phyloP scores from a whole-genome alignment of 1,284 basidiomycete species.

The Cryptococcus floricola region DNA sequence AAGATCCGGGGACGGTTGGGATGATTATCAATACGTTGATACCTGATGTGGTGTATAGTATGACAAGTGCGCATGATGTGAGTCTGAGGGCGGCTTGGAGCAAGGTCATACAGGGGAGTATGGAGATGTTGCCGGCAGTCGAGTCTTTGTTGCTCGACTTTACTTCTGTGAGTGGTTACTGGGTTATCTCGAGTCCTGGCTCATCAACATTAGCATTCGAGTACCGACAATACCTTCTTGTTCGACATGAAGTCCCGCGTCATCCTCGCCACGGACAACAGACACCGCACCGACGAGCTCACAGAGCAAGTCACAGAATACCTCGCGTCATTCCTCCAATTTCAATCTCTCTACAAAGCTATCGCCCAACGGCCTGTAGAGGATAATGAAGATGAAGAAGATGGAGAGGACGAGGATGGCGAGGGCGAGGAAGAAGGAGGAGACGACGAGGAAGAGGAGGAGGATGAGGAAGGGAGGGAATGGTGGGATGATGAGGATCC shows the following conservation, averaged over 20 bases:
- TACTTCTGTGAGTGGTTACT: conserved; percentile 41
- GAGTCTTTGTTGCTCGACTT: conserved; percentile 52
- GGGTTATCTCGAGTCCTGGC: not conserved
- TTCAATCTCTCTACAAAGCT: conserved; percentile 78
- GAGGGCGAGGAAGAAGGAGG: conserved; percentile 4
- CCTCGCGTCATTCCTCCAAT: conserved; percentile 78
- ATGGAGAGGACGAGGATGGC: conserved; percentile 1
- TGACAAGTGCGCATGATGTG: conserved; percentile 56
- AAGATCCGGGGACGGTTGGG: conserved; percentile 32
- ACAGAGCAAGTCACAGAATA: conserved; percentile 90
- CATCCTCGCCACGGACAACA: conserved; percentile 79
- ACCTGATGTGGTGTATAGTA: conserved; percentile 51
- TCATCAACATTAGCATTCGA: conserved; percentile 61
- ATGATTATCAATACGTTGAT: conserved; percentile 41
- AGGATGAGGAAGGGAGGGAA: conserved; percentile 20
- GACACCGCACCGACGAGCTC: conserved; percentile 61
- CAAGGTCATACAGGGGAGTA: conserved; percentile 52
- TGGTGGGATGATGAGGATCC: conserved; percentile 48
- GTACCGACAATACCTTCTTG: conserved; percentile 85
- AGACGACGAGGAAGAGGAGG: conserved; percentile 20
- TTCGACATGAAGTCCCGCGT: conserved; percentile 84
- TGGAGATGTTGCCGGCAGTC: conserved; percentile 51
- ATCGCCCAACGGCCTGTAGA: conserved; percentile 18
- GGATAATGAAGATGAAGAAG: not conserved
- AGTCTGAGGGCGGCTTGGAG: conserved; percentile 55